These are phyloP conservation scores for Zygoascus ofunaensis DNA, from an alignment of 805 yeast genomes.

Conservation along the genomic window DNA sequence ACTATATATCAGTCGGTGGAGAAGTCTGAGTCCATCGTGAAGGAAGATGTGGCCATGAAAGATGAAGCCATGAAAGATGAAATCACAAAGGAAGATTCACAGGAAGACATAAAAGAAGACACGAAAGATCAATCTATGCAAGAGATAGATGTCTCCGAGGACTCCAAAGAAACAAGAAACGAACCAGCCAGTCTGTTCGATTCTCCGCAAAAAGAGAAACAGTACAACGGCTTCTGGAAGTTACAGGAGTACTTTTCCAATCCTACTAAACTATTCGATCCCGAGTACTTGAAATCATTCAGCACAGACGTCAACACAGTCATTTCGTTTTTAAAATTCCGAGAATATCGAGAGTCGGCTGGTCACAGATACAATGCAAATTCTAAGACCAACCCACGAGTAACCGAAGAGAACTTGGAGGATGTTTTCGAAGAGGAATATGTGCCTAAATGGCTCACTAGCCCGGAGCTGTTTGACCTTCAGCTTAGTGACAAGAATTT, in stretches of 20 bases:
- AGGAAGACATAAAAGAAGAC: slow-evolving; percentile 8
- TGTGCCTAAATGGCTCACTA: slow-evolving; percentile 31
- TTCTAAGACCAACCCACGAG: background rate
- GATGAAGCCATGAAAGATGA: background rate
- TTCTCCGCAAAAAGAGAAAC: no score
- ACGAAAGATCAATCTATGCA: background rate
- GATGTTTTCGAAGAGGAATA: slow-evolving; percentile 12
- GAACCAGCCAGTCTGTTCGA: no score
- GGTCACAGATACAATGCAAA: background rate
- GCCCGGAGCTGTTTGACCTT: slow-evolving; percentile 24
- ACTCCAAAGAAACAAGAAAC: slow-evolving; percentile 4
- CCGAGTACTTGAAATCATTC: background rate
- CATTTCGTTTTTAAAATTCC: background rate
- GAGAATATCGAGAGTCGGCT: background rate
- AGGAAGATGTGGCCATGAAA: slow-evolving; percentile 3
- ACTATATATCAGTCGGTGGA: slow-evolving; percentile 21
- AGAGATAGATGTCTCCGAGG: background rate
- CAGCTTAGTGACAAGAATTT: slow-evolving; percentile 27
- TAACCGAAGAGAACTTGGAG: background rate
- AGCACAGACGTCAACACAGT: background rate
- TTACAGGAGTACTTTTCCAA: slow-evolving; percentile 1
- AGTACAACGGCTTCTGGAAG: slow-evolving; percentile 7
- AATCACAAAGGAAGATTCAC: slow-evolving; percentile 6
- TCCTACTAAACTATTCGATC: background rate
- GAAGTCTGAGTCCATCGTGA: slow-evolving; percentile 5